Evolutionary conservation across 31 red algal species (phyloP), one percentile per base, ranked within the genome.

Genomic region (Endocladia muricata): DNA sequence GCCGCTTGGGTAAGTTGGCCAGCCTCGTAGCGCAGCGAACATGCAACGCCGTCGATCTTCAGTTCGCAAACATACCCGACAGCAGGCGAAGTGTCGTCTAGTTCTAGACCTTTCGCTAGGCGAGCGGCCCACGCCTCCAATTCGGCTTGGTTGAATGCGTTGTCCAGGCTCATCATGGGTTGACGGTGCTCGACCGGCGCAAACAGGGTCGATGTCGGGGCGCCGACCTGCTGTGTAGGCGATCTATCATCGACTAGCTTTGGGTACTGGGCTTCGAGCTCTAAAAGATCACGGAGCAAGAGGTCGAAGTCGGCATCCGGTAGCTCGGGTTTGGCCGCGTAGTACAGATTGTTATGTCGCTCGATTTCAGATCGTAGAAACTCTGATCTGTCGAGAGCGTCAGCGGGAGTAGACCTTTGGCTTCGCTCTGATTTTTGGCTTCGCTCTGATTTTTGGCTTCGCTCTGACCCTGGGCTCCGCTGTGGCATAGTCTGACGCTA

Each of bases 21-120:
- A 41, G 74, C 57, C 0, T 31, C 21, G 44, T 88, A 88, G 39
- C 26, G 21, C 19, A 88, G 58, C 30, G 42, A 38, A 15, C 70
- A 19, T 11, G 79, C 84, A 1, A 88, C 40, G 36, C 84, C 84
- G 67, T 88, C 84, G 58, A 85, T 55, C 67, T 88, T 88, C 4
- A 48, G 84, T 31, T 88, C 73, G 29, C n/a, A 33, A 29, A 41
- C 41, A 17, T 23, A 29, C 13, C 37, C 8, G 36, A 71, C 9
- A 9, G 11, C 41, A n/a, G n/a, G n/a, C 9, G 13, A 11, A 23
- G 9, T 25, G 11, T 64, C 22, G 9, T 25, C 67, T 9, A 44
- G 17, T 8, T 17, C n/a, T 9, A 71, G 36, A 29, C 17, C 11
- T 9, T 25, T 9, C 17, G 48, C 15, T 11, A 71, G 11, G 55